A percentile compares a stretch with the other conserved stretches of the same genome.
phyloP scores from a whole-genome alignment of 1,139 yeast genomes.

The Zygosaccharomyces pseudobailii region DNA sequence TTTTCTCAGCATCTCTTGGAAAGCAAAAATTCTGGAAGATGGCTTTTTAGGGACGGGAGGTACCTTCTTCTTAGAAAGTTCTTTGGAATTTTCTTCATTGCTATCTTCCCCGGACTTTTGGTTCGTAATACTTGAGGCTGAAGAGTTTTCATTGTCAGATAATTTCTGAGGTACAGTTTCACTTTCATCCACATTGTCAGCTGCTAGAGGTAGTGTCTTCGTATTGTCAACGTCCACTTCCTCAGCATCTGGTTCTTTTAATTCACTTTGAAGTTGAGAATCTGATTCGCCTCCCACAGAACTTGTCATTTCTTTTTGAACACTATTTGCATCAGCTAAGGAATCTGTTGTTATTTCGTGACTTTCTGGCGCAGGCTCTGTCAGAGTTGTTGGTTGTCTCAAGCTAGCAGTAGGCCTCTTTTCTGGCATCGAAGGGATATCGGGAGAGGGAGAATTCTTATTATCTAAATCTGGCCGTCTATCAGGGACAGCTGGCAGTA shows the following conservation, averaged over 20 bases:
- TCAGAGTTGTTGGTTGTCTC: background rate
- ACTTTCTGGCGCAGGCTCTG: background rate
- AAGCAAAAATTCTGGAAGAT: constrained; percentile 72
- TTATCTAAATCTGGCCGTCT: background rate
- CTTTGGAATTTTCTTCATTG: constrained; percentile 12
- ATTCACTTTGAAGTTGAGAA: too few species aligned
- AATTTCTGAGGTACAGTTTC: too few species aligned
- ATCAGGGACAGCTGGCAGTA: background rate
- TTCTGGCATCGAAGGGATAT: background rate
- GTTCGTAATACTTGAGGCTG: background rate
- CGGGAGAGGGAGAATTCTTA: background rate
- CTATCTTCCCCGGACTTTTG: background rate
- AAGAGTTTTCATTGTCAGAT: background rate
- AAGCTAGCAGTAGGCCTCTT: background rate
- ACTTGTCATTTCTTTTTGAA: too few species aligned
- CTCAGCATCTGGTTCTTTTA: too few species aligned
- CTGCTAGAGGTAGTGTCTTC: too few species aligned
- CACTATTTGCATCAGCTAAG: too few species aligned
- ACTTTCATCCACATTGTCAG: too few species aligned
- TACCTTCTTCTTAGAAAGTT: constrained; percentile 39
- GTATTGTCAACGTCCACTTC: too few species aligned
- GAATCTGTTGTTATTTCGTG: background rate
- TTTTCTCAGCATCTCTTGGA: constrained; percentile 62
- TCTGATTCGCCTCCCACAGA: too few species aligned
- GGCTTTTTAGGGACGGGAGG: constrained; percentile 74